Conservation (phyloP, 139 green algal species). For the Edaphochlamys debaryana region DNA sequence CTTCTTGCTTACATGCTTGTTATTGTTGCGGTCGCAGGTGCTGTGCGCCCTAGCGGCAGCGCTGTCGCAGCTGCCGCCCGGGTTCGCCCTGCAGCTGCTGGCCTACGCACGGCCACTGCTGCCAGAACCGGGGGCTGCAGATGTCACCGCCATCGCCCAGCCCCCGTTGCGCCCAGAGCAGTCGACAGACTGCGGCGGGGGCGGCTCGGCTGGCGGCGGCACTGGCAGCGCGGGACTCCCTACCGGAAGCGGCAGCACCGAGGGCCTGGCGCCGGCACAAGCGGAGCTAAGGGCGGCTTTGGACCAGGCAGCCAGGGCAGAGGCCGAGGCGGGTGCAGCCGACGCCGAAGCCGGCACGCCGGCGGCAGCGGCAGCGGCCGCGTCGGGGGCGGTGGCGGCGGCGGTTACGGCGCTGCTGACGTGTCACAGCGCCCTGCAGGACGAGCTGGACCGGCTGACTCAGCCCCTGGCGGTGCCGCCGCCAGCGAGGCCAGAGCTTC, state of each 20-base stretch:
- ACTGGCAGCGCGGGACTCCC: too few species aligned
- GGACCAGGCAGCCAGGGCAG: too few species aligned
- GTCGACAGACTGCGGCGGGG: too few species aligned
- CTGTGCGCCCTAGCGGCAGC: neutral
- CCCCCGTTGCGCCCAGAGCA: neutral
- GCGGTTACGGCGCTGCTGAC: neutral
- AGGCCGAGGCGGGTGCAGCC: too few species aligned
- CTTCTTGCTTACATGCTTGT: too few species aligned
- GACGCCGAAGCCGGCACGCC: too few species aligned
- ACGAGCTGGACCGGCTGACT: neutral
- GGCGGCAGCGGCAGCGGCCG: neutral
- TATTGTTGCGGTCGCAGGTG: too few species aligned
- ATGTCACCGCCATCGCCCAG: too few species aligned
- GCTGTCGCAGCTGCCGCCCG: neutral
- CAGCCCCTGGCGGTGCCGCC: neutral
- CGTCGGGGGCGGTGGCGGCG: neutral
- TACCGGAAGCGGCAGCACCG: too few species aligned
- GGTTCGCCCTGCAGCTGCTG: neutral
- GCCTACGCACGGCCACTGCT: neutral
- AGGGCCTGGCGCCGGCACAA: too few species aligned
- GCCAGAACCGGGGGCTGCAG: neutral
- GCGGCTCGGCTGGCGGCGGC: too few species aligned
- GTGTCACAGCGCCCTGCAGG: constrained; percentile 5
- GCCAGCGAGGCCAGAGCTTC: neutral
- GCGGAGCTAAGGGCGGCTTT: too few species aligned